phyloP scores from a whole-genome alignment of 805 yeast species.

The Starmera pachycereana region DNA sequence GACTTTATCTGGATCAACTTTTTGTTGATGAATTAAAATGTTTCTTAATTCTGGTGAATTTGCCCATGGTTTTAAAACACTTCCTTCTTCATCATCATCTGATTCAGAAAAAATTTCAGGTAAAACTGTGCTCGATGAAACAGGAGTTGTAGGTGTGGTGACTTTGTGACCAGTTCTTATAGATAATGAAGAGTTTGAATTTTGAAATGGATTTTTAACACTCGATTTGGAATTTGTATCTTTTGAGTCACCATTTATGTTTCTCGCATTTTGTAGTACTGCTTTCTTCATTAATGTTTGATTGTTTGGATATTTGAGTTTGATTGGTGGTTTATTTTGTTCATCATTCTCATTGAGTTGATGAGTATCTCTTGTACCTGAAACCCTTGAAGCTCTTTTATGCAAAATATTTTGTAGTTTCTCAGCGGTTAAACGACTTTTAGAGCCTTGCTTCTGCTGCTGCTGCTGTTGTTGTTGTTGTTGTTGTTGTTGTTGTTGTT shows the following conservation, averaged over 20 bases:
- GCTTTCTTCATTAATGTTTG: conserved; percentile 24
- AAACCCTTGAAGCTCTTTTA: conserved; percentile 18
- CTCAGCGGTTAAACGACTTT: conserved; percentile 18
- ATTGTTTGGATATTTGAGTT: conserved; percentile 7
- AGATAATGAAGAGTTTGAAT: neutral
- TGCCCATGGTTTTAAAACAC: conserved; percentile 51
- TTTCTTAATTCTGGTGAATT: conserved; percentile 43
- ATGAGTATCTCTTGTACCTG: conserved; percentile 9
- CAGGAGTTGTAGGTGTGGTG: conserved; percentile 11
- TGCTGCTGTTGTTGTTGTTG: no score
- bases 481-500: no score
- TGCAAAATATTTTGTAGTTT: conserved; percentile 11
- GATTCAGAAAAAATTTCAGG: conserved; percentile 43
- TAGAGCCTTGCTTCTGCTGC: conserved; percentile 11
- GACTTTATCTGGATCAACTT: conserved; percentile 52
- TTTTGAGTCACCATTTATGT: conserved; percentile 2
- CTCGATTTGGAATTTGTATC: neutral
- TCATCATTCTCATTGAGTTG: conserved; percentile 4
- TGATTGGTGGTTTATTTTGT: neutral
- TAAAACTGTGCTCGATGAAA: conserved; percentile 12
- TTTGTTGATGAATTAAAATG: conserved; percentile 34
- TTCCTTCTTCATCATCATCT: conserved; percentile 42
- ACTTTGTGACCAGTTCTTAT: conserved; percentile 1
- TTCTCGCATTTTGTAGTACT: conserved; percentile 21
- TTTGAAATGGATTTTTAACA: conserved; percentile 9